Evolutionary conservation across 352 stramenopile genomes (phyloP).

Genomic region (Thraustochytrium sp.): DNA sequence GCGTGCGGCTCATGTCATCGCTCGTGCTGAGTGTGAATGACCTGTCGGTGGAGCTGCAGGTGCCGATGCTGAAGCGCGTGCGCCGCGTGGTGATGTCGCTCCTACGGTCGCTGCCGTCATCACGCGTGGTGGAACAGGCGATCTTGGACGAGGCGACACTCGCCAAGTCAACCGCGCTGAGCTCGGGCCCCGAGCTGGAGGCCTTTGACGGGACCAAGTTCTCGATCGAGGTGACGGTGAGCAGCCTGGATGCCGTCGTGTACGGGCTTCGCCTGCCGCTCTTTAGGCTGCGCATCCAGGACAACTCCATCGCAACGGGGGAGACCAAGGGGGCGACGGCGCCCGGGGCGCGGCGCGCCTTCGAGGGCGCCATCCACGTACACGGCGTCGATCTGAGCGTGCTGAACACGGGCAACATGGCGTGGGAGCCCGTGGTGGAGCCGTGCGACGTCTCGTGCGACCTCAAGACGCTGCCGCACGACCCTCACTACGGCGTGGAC

Average conservation of each 20-base stretch:
- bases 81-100: background rate
- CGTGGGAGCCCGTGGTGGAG: constrained; percentile 28
- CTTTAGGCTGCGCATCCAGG: background rate
- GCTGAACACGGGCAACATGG: constrained; percentile 19
- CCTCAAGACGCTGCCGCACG: constrained; percentile 15
- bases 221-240: constrained; percentile 1
- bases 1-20: constrained; percentile 3
- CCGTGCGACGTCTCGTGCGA: constrained; percentile 18
- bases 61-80: background rate
- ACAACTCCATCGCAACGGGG: constrained; percentile 1
- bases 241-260: background rate
- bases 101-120: background rate
- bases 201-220: background rate
- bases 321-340: background rate
- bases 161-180: too few species aligned
- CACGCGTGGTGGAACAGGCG: background rate
- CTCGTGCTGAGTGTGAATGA: background rate
- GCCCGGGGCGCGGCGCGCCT: background rate
- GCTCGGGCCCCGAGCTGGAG: background rate
- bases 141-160: constrained; percentile 20
- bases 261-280: background rate
- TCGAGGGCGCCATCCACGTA: background rate
- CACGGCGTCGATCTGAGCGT: background rate
- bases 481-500: background rate
- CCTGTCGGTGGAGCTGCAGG: background rate